Base-by-base conservation (phyloP, 192 early-diverging fungal genomes). In the Obelidium mucronatum region DNA sequence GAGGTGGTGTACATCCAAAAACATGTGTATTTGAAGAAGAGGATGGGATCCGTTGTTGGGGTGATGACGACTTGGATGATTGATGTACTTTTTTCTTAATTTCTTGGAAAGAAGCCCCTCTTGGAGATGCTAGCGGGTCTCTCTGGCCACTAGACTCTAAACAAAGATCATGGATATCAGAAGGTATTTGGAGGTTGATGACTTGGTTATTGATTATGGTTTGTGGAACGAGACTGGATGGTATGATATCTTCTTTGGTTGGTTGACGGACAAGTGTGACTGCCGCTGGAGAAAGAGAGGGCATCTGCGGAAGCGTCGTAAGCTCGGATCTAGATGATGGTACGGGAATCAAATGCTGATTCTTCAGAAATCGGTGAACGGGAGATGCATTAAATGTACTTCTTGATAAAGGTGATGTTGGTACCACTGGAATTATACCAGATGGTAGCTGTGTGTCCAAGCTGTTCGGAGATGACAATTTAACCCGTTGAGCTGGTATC, bases 121-220 rank as follows among this genome's bases (percentile, higher is more conserved):
- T n/a, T n/a, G n/a, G n/a, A n/a, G n/a, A n/a, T n/a, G n/a, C n/a
- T n/a, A n/a, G n/a, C n/a, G n/a, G n/a, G n/a, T n/a, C n/a, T n/a
- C n/a, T n/a, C n/a, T n/a, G n/a, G n/a, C n/a, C n/a, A n/a, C n/a
- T n/a, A n/a, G n/a, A n/a, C n/a, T n/a, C n/a, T n/a, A n/a, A 6
- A 48, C 8, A 48, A 19, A 58, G 30, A 8, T 58, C 55, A 26
- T 58, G 55, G 26, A 58, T 58, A 24, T 58, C 55, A 8, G 30
- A 26, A 51, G 66, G 66, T 0, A 67, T n/a, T 51, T 67, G 40
- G 11, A 67, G 48, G 48, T 67, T 67, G 26, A 67, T 67, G 22
- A 67, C 13, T 51, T 67, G 66, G 1, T 67, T 28, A 42, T 67
- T 28, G 36, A 52, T 40, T 6, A 51, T 35, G 13, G 66, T 28